Evolutionary conservation across 1,284 basidiomycete genomes (phyloP), one percentile per base, ranked within the genome.

Genomic region (Ceratobasidium sp.): DNA sequence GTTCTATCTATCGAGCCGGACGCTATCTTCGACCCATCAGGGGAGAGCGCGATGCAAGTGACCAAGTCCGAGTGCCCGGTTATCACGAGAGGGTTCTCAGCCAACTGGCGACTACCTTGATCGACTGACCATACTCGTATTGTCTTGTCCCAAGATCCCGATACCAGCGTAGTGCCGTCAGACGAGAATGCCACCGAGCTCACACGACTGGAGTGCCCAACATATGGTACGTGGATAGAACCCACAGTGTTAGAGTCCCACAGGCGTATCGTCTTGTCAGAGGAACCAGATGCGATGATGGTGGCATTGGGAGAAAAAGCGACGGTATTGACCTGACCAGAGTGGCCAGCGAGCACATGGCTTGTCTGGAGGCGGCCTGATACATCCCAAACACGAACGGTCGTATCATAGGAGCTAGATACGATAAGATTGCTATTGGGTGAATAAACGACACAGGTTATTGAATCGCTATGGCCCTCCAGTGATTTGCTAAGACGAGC

Each of bases 281-380:
- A 46, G 21, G 52, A 21, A 14, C 58, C 41, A 16, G 70, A 49
- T 5, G 44, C 68, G n/a, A 71, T 29, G 23, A 29, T 36, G 8
- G 9, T 53, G 1, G 47, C 68, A 30, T 69, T 52, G 9, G 68
- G 53, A 9, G 54, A 67, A 23, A 53, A 50, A 4, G 42, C 41
- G 6, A 67, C 58, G 9, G 52, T 56, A 11, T 19, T 50, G 29
- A 49, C 11, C 3, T 19, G 9, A 6, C 39, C 36, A 21, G 25
- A 21, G 30, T 71, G 57, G 3, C 76, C 77, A 71, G 76, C 77
- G 52, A 81, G 75, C n/a, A 59, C 52, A 21, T 29, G 14, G 16
- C 16, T 21, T n/a, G 72, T 50, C 41, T 19, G 36, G 39, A 42
- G 39, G 3, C 42, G 50, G n/a, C 19, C 50, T 27, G n/a, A 13